Evolutionary conservation across 2,329 filamentous ascomycete species (phyloP), one percentile per base, ranked within the genome.

Genomic region (Penicillium sp.): DNA sequence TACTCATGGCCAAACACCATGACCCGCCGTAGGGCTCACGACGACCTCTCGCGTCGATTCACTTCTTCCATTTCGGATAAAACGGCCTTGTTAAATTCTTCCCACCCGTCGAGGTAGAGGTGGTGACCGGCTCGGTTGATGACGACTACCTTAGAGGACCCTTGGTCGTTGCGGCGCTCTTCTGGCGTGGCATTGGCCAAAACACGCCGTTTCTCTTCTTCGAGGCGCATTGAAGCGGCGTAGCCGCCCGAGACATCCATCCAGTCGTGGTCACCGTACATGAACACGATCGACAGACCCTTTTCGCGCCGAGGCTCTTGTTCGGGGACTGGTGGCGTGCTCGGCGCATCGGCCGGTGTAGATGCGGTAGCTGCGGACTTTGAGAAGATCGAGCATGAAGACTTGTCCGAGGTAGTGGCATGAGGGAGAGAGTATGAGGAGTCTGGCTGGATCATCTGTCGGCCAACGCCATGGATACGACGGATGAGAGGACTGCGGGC

Each of bases 191-290:
- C 88, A 20, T 80, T 71, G 11, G 79, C 72, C 3, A 96, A 74
- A 0, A 81, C 77, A 44, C 82, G 81, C 24, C 74, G 73, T 57
- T 81, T 82, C 56, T 87, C 84, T 51, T 86, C 79, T 54, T 89
- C 86, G 11, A 97, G 81, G 69, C 88, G 91, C 72, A 92, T 83
- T 65, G 88, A 83, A 0, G 92, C 86, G 0, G 88, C 90, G 42
- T 86, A 83, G 0, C 94, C 94, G 25, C 92, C 94, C 0, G 85
- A 84, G 8, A 94, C 86, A 61, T 99, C 94, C 94, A 99, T 99
- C 94, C 94, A 99, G 76, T 99, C 94, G 66, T 94, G 86, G 64
- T 97, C 92, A 57, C 94, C 94, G 68, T 99, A 99, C 88, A 97
- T 92, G 68, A 99, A 83, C 8, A 97, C 82, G 28, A 97, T 78